Conservation (phyloP, 495 filamentous ascomycete genomes). For the Evansstolkia leycettana region DNA sequence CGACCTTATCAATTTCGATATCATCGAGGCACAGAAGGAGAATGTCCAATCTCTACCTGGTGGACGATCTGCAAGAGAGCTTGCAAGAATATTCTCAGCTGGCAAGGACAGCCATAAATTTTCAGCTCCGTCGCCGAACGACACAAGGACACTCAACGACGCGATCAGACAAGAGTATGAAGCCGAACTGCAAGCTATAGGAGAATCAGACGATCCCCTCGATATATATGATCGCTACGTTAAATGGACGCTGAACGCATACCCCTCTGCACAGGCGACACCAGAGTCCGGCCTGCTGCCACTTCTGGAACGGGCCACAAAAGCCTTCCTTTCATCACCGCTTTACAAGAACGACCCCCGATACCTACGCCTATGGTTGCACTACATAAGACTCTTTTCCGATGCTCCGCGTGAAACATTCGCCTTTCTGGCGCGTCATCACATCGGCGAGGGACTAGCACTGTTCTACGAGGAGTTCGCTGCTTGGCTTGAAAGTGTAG, state of each 20-base stretch:
- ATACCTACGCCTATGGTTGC: conserved; percentile 86
- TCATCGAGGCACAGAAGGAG: conserved; percentile 94
- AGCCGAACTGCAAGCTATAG: conserved; percentile 59
- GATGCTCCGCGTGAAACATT: conserved; percentile 88
- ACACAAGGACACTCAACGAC: conserved; percentile 66
- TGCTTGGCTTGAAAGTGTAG: conserved; percentile 74
- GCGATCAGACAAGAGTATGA: conserved; percentile 75
- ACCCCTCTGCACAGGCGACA: conserved; percentile 89
- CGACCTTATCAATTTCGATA: conserved; percentile 75
- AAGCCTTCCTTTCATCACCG: conserved; percentile 64
- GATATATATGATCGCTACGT: conserved; percentile 96
- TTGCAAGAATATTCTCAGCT: conserved; percentile 73
- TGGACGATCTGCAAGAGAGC: conserved; percentile 79
- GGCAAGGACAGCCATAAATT: conserved; percentile 31
- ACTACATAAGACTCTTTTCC: conserved; percentile 84
- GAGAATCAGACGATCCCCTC: conserved; percentile 86
- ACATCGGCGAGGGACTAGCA: conserved; percentile 75
- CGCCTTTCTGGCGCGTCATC: conserved; percentile 78
- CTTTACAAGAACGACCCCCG: conserved; percentile 93
- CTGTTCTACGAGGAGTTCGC: conserved; percentile 98
- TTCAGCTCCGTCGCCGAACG: conserved; percentile 46
- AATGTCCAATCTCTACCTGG: conserved; percentile 90
- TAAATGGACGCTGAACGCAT: conserved; percentile 89
- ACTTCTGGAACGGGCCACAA: conserved; percentile 83
- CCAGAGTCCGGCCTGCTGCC: conserved; percentile 78